Evolutionary conservation across 441 rosid genomes (phyloP), one percentile per base, ranked within the genome.

Genomic region (Euphorbia schlechtendalii): DNA sequence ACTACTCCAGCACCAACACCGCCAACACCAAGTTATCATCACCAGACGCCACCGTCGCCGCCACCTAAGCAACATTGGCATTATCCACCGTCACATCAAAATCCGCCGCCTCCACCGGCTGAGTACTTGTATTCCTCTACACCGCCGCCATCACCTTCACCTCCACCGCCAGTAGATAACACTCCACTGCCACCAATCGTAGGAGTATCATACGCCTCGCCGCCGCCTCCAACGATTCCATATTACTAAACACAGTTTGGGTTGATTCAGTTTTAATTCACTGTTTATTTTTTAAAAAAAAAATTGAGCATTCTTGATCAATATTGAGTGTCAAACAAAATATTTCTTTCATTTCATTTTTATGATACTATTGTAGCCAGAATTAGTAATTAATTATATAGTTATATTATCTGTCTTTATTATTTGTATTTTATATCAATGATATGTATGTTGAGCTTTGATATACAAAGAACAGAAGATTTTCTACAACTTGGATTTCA

Each of bases 201-300:
- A 27, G 88, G 88, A 40, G 67, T 70, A 22, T 69, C 71, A 34
- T 84, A 81, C 66, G 67, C 83, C 2, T 84, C 88, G 12, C 86
- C 88, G 1, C 88, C 84, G 12, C 96, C 98, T 3, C 93, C 98
- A 2, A 56, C 79, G 41, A 77, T 83, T 66, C 81, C 75, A 24
- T 86, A 90, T 75, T 89, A 89, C 74, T 87, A 77, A 56, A 60
- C 49, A 56, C 69, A 46, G 14, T 12, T 41, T 41, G 13, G 45
- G 45, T n/a, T 17, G n/a, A 49, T 65, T 56, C 51, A 49, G 59
- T 57, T 25, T 20, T 18, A 57, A 18, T 28, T 13, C 3, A 53
- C 40, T 25, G 34, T 32, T 55, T 1, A 41, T n/a, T n/a, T n/a
- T n/a, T n/a, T n/a, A n/a, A n/a, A n/a, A n/a, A 36, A 34, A 18